Conservation (phyloP, 2,329 filamentous ascomycete genomes). For the Exophiala sp. region DNA sequence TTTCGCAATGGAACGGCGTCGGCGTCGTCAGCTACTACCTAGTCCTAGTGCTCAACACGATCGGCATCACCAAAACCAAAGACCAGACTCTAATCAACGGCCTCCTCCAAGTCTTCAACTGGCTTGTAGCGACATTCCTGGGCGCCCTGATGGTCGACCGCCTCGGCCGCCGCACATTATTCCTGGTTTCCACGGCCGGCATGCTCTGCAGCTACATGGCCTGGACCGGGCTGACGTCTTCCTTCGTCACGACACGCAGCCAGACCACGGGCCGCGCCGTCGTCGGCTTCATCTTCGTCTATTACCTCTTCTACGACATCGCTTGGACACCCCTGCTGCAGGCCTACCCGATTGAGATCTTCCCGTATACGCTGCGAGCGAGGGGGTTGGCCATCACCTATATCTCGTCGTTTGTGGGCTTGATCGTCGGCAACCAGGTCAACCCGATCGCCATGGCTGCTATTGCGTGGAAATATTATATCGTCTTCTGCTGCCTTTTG, state of each 20-base stretch:
- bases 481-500: too few species aligned
- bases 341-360: slow-evolving; percentile 43
- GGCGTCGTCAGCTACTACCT: slow-evolving; percentile 39
- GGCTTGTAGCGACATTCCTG: slow-evolving; percentile 31
- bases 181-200: slow-evolving; percentile 36
- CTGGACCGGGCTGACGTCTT: slow-evolving; percentile 31
- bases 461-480: too few species aligned
- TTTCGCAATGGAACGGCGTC: slow-evolving; percentile 54
- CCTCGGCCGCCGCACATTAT: slow-evolving; percentile 41
- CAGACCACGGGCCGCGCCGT: slow-evolving; percentile 34
- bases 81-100: slow-evolving; percentile 41
- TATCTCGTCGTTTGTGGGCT: slow-evolving; percentile 27
- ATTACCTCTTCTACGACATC: slow-evolving; percentile 35
- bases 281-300: slow-evolving; percentile 42
- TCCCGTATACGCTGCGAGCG: slow-evolving; percentile 37
- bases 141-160: slow-evolving; percentile 39
- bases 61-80: slow-evolving; percentile 35
- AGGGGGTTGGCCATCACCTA: slow-evolving; percentile 37
- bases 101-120: slow-evolving; percentile 38
- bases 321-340: slow-evolving; percentile 32
- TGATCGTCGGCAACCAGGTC: slow-evolving; percentile 26
- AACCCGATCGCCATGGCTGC: too few species aligned
- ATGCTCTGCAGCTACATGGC: slow-evolving; percentile 43
- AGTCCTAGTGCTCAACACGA: slow-evolving; percentile 33
- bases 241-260: slow-evolving; percentile 14